Evolutionary conservation across 768 basidiomycete genomes (phyloP).

Genomic region (Lentinula raphanica): DNA sequence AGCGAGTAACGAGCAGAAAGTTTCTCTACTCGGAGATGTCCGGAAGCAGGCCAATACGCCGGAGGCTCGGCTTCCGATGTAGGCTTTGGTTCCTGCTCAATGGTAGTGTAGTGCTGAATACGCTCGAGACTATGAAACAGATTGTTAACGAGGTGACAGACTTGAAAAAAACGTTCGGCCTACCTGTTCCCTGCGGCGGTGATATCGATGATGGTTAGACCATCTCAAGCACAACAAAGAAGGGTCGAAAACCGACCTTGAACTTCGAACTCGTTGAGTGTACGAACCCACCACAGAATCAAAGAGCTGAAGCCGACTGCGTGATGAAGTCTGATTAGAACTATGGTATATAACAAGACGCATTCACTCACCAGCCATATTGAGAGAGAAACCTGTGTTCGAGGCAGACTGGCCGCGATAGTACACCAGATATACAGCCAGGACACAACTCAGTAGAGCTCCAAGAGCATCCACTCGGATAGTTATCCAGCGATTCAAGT

Average conservation of each 20-base stretch:
- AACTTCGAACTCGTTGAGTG: constrained; percentile 22
- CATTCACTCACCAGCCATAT: constrained; percentile 29
- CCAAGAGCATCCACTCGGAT: constrained; percentile 41
- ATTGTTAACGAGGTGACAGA: no score
- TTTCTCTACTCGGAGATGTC: constrained; percentile 36
- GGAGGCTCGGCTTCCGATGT: constrained; percentile 34
- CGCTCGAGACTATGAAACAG: constrained; percentile 21
- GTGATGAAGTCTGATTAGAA: neutral
- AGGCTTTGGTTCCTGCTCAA: constrained; percentile 41
- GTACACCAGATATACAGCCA: constrained; percentile 37
- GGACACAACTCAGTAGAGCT: constrained; percentile 32
- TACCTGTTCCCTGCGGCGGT: constrained; percentile 10
- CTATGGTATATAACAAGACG: no score
- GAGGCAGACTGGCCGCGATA: constrained; percentile 20
- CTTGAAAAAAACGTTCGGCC: no score
- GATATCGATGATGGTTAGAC: neutral
- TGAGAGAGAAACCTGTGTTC: constrained; percentile 32
- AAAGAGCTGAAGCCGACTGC: constrained; percentile 14
- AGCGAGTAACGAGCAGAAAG: constrained; percentile 35
- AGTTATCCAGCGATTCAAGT: constrained; percentile 23
- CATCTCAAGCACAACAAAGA: neutral
- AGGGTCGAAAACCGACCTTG: constrained; percentile 8
- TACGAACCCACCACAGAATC: constrained; percentile 17
- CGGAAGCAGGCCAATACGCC: constrained; percentile 49
- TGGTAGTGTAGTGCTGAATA: constrained; percentile 39